These are phyloP conservation scores for Coemansia sp. DNA, from an alignment of 192 early-diverging fungal genomes.

Conservation along the genomic window DNA sequence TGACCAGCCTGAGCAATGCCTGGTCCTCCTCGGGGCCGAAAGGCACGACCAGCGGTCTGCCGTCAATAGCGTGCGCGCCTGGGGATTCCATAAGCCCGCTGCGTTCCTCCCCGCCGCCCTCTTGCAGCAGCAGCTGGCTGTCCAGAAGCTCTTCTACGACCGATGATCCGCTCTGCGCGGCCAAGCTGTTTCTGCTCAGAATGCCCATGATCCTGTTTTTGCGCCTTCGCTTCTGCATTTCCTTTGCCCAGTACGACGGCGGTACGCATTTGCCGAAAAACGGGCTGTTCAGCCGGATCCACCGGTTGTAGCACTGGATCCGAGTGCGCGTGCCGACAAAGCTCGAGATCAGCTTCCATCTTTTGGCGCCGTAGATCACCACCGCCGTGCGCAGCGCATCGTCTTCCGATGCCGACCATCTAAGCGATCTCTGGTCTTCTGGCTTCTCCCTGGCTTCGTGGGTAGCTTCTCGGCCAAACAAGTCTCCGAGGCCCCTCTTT, in stretches of 20 bases:
- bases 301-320: slow-evolving; percentile 23
- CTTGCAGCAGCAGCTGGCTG: slow-evolving; percentile 10
- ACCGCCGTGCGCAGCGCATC: slow-evolving; percentile 32
- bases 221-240: slow-evolving; percentile 1
- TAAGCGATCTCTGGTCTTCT: background rate
- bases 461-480: background rate
- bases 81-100: background rate
- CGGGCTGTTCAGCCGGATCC: slow-evolving; percentile 16
- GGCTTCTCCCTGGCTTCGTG: background rate
- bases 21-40: slow-evolving; percentile 25
- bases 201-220: background rate
- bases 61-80: background rate
- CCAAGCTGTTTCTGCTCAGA: background rate
- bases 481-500: background rate
- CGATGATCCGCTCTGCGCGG: background rate
- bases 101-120: background rate
- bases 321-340: slow-evolving; percentile 28
- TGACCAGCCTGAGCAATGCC: slow-evolving; percentile 18
- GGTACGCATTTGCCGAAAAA: slow-evolving; percentile 12
- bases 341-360: slow-evolving; percentile 19
- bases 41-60: slow-evolving; percentile 9
- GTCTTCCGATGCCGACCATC: slow-evolving; percentile 35
- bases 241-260: slow-evolving; percentile 12
- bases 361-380: slow-evolving; percentile 18
- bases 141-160: slow-evolving; percentile 6